Evolutionary conservation across 2,329 filamentous ascomycete genomes (phyloP).

Genomic region (Diaporthe longicolla): DNA sequence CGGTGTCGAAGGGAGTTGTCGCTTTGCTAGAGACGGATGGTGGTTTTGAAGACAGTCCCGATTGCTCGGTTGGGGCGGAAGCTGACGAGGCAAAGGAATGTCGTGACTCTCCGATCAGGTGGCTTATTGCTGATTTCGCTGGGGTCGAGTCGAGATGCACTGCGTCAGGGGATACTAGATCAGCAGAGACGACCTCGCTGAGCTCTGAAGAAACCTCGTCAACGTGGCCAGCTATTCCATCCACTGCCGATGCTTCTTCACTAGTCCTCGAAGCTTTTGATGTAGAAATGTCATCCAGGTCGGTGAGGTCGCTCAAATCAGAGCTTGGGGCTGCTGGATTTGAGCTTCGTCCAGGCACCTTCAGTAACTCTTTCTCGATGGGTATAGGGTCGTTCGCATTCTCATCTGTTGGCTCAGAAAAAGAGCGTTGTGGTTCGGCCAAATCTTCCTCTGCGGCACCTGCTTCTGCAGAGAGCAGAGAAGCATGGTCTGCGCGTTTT

Average conservation of each 20-base stretch:
- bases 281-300: slow-evolving; percentile 6
- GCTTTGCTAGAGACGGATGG: slow-evolving; percentile 73
- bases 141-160: slow-evolving; percentile 28
- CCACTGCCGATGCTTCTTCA: not conserved
- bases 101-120: slow-evolving; percentile 42
- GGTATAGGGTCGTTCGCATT: not conserved
- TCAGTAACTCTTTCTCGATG: not conserved
- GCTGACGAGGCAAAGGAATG: slow-evolving; percentile 68
- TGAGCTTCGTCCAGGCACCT: not conserved
- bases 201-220: slow-evolving; percentile 39
- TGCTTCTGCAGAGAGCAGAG: not conserved
- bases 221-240: not conserved
- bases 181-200: slow-evolving; percentile 33
- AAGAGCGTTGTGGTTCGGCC: not conserved
- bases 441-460: not conserved
- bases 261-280: not conserved
- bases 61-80: slow-evolving; percentile 66
- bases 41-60: slow-evolving; percentile 68
- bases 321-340: slow-evolving; percentile 1
- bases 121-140: slow-evolving; percentile 40
- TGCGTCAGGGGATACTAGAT: slow-evolving; percentile 15
- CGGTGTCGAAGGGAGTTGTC: slow-evolving; percentile 70
- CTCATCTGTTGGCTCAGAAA: not conserved
- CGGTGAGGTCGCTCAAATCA: slow-evolving; percentile 1
- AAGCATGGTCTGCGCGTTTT: not conserved